Conservation (phyloP, 2,329 filamentous ascomycete genomes). For the Alternaria brassicicola region DNA sequence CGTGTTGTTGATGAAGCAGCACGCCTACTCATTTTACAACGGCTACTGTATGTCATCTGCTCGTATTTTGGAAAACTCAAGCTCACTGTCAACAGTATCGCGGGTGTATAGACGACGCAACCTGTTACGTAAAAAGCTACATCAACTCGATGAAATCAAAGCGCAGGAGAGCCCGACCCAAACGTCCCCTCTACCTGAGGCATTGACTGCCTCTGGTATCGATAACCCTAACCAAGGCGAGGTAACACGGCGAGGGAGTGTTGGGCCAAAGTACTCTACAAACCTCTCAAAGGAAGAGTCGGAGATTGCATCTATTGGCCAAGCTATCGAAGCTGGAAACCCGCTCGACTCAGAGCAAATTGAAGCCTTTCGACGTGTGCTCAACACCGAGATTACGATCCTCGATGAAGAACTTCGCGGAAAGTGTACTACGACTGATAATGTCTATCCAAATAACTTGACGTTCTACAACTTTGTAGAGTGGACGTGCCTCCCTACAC, state of each 20-base stretch:
- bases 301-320: conserved; percentile 66
- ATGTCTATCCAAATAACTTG: conserved; percentile 73
- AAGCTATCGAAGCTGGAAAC: conserved; percentile 65
- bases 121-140: conserved; percentile 58
- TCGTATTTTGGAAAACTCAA: neutral
- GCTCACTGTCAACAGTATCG: conserved; percentile 10
- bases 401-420: conserved; percentile 69
- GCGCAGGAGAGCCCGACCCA: conserved; percentile 52
- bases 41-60: conserved; percentile 60
- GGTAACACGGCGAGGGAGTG: conserved; percentile 38
- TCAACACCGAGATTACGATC: conserved; percentile 70
- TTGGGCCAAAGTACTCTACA: conserved; percentile 50
- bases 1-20: conserved; percentile 83
- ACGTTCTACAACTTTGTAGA: conserved; percentile 70
- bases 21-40: conserved; percentile 80
- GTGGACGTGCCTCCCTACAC: conserved; percentile 75
- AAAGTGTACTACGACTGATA: conserved; percentile 58
- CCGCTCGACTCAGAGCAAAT: conserved; percentile 68
- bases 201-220: conserved; percentile 21
- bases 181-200: conserved; percentile 12
- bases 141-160: conserved; percentile 62
- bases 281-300: conserved; percentile 56
- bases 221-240: conserved; percentile 12
- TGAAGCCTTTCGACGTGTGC: conserved; percentile 66
- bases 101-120: conserved; percentile 60